Conservation (phyloP, 441 rosid species). For the Jatropha podagrica region DNA sequence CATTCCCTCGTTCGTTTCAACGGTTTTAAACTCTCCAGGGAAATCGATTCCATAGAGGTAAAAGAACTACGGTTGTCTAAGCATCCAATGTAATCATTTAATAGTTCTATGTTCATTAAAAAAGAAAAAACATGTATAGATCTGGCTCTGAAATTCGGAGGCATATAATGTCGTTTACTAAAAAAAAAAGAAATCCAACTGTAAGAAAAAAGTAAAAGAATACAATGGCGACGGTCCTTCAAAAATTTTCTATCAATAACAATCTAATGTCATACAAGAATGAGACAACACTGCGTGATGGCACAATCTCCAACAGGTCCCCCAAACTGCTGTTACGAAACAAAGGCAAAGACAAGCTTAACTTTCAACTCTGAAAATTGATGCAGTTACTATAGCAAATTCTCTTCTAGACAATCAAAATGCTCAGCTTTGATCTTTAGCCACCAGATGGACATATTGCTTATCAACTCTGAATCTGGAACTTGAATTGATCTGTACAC, state of each 20-base stretch:
- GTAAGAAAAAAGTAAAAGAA: neutral
- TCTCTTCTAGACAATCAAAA: slow-evolving; percentile 1
- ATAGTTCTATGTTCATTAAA: neutral
- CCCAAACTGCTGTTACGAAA: neutral
- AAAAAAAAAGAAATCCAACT: too few relatives aligned
- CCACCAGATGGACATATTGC: slow-evolving; percentile 58
- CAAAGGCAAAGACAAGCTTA: neutral
- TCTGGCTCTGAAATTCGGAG: neutral
- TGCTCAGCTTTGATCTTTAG: slow-evolving; percentile 35
- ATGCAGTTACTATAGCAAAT: slow-evolving; percentile 2
- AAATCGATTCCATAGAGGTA: too few relatives aligned
- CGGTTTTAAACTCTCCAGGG: too few relatives aligned
- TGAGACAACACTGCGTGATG: neutral
- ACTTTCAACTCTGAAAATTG: neutral
- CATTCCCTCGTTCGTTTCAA: neutral
- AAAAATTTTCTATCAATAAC: neutral
- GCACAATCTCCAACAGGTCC: neutral
- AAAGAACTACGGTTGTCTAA: too few relatives aligned
- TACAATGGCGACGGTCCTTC: neutral
- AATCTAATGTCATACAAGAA: neutral
- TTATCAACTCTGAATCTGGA: slow-evolving; percentile 54
- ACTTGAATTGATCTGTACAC: slow-evolving; percentile 62
- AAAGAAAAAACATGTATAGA: neutral
- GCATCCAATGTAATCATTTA: too few relatives aligned
- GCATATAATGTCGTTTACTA: neutral